phyloP scores from a whole-genome alignment of 495 filamentous ascomycete species.

The Penicillium steckii region DNA sequence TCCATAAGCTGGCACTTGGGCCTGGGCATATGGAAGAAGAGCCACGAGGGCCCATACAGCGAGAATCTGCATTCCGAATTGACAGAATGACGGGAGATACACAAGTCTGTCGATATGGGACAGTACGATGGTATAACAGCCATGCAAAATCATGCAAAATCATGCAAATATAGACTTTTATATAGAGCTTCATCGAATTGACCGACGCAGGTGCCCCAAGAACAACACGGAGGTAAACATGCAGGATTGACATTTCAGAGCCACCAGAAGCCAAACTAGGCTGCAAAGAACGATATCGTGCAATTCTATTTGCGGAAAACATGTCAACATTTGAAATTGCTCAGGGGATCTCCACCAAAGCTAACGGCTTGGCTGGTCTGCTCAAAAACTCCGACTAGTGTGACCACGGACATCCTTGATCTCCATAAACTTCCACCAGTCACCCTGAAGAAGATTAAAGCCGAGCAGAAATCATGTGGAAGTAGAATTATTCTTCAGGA shows the following conservation, averaged over 20 bases:
- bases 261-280: background rate
- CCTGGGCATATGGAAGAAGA: constrained; percentile 8
- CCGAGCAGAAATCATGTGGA: background rate
- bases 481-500: background rate
- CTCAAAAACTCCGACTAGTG: background rate
- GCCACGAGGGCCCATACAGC: constrained; percentile 9
- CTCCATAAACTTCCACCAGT: background rate
- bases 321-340: background rate
- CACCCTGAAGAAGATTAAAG: background rate
- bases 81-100: background rate
- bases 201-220: background rate
- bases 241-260: background rate
- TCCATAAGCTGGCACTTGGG: constrained; percentile 14
- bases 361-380: background rate
- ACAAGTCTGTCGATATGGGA: too few relatives aligned
- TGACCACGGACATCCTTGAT: background rate
- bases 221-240: background rate
- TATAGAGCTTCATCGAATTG: background rate
- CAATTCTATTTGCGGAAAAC: too few relatives aligned
- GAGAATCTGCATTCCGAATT: constrained; percentile 5
- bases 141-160: too few relatives aligned
- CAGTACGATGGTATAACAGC: too few relatives aligned
- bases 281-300: background rate
- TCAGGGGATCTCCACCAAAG: background rate
- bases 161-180: background rate